Conservation (phyloP, 1,139 yeast species). For the Yamadazyma trypodendri region DNA sequence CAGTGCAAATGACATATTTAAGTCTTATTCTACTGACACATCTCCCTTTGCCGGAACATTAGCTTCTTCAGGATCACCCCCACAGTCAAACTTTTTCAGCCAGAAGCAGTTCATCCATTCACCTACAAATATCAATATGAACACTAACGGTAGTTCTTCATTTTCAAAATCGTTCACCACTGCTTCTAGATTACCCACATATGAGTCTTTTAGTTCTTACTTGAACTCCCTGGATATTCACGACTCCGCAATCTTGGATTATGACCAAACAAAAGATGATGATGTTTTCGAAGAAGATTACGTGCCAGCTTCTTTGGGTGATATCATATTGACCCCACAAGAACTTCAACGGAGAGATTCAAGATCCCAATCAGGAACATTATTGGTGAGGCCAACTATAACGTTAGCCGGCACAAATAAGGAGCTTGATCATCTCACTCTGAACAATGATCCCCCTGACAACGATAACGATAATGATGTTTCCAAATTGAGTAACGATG, state of each 20-base stretch:
- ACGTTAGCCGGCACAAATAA: constrained; percentile 3
- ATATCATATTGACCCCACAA: constrained; percentile 71
- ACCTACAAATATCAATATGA: constrained; percentile 8
- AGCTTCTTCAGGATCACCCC: constrained; percentile 15
- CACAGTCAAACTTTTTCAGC: constrained; percentile 15
- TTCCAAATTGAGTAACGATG: constrained; percentile 10
- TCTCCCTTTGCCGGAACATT: constrained; percentile 14
- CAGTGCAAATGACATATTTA: not conserved
- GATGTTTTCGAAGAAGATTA: constrained; percentile 62
- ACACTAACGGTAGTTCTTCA: not conserved
- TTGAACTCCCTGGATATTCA: constrained; percentile 4
- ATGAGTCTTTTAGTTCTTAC: constrained; percentile 15
- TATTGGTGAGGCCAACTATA: constrained; percentile 36
- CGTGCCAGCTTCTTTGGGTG: constrained; percentile 74
- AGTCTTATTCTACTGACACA: constrained; percentile 14
- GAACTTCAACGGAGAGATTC: constrained; percentile 68
- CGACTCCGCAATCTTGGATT: constrained; percentile 36
- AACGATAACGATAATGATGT: constrained; percentile 1
- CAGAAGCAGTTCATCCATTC: constrained; percentile 13
- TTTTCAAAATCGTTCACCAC: constrained; percentile 8
- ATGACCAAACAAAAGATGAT: constrained; percentile 20
- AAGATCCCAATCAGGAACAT: constrained; percentile 50
- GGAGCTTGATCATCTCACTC: not conserved
- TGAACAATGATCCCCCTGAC: constrained; percentile 2
- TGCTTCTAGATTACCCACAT: constrained; percentile 5